Conservation (phyloP, 192 early-diverging fungal species). For the Rhizoclosmatium globosum region DNA sequence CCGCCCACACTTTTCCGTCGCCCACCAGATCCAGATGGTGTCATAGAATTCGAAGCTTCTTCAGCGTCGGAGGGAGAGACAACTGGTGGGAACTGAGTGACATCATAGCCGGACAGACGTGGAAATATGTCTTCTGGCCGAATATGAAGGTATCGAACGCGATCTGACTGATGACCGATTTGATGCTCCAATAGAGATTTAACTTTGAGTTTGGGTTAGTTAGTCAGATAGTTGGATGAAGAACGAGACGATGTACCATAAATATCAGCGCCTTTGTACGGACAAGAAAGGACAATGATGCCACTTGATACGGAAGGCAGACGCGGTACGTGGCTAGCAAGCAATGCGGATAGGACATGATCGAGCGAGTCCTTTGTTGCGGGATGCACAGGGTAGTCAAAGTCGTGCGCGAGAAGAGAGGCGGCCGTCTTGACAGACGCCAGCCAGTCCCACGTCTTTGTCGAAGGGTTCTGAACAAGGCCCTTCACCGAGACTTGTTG, state of each 20-base stretch:
- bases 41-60: neutral
- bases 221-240: neutral
- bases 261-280: conserved; percentile 20
- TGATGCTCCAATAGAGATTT: neutral
- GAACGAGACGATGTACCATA: neutral
- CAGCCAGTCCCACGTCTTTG: neutral
- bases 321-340: neutral
- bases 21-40: neutral
- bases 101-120: conserved; percentile 15
- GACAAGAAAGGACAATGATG: conserved; percentile 21
- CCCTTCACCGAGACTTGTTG: neutral
- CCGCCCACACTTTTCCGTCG: neutral
- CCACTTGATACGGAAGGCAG: conserved; percentile 10
- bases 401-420: neutral
- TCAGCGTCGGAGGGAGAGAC: neutral
- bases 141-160: neutral
- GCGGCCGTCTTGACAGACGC: neutral
- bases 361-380: neutral
- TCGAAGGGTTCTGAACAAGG: neutral
- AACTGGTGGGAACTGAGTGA: conserved; percentile 5
- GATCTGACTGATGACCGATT: neutral
- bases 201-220: neutral
- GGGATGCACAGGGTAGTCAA: neutral
- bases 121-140: conserved; percentile 19
- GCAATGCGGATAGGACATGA: conserved; percentile 2